Evolutionary conservation across 371 early-diverging fungal species (phyloP).

Genomic region (Syncephalastrum sp.): DNA sequence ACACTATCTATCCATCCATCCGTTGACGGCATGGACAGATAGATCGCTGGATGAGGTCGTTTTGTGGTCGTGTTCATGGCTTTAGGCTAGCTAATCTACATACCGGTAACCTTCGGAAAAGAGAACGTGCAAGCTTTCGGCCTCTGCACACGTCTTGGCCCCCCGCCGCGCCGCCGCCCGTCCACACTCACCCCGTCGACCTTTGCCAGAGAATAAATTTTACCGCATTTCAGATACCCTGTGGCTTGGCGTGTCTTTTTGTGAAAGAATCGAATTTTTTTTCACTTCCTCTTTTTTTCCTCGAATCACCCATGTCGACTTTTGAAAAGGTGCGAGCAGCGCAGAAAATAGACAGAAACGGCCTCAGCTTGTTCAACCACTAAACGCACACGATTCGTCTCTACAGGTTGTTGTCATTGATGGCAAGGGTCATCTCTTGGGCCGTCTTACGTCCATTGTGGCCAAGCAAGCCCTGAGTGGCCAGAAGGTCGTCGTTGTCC

Average conservation of each 20-base stretch:
- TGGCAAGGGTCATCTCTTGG: conserved; percentile 99
- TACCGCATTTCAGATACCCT: no score
- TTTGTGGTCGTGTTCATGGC: no score
- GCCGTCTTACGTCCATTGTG: conserved; percentile 98
- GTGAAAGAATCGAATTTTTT: not conserved
- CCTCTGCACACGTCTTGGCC: no score
- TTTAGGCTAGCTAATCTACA: no score
- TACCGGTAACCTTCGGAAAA: no score
- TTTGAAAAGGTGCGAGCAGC: conserved; percentile 38
- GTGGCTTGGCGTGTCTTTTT: no score
- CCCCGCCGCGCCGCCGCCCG: no score
- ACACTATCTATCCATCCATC: conserved; percentile 14
- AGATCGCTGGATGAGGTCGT: no score
- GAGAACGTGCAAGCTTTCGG: no score
- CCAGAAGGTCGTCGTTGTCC: conserved; percentile 97
- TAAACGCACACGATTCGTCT: conserved; percentile 5
- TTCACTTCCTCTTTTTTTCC: conserved; percentile 19
- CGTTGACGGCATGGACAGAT: not conserved
- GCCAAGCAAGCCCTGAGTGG: conserved; percentile 99
- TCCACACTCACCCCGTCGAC: no score
- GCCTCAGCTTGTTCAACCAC: not conserved
- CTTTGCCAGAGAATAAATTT: no score
- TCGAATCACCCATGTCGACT: conserved; percentile 33
- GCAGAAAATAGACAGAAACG: conserved; percentile 2
- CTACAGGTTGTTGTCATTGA: conserved; percentile 97